Evolutionary conservation across 345 rosid species (phyloP), one percentile per base, ranked within the genome.

Genomic region (Eutrema japonicum): DNA sequence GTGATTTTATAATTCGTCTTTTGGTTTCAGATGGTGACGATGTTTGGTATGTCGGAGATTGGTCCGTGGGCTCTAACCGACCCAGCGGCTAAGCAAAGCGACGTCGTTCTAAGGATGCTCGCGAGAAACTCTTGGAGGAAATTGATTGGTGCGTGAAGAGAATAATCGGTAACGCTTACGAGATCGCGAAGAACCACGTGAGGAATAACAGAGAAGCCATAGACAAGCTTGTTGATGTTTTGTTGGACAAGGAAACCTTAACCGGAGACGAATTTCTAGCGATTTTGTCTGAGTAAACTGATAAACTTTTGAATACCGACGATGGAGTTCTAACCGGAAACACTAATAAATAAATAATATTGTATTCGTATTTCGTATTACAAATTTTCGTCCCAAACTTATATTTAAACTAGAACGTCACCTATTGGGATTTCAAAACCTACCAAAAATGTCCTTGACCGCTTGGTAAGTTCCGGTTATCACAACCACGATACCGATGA

Each of bases 31-130:
- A 91, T 87, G 92, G 97, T 91, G 50, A 91, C 91, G 5, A 87
- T 58, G 82, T 87, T 78, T 70, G 95, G 95, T 22, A 88, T 89
- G 96, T 89, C 93, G 0, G 89, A 86, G 49, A 83, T 87, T 10
- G 96, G 97, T 11, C 96, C 91, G 0, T 85, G 91, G 97, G 58
- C 85, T 2, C 40, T 87, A 73, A 86, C 68, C 0, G 89, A 89
- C 30, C 89, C 91, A 13, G 60, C 86, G 45, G 79, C 37, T 5
- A 85, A 81, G 32, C 82, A 86, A 52, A 76, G 85, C 51, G 89
- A 89, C 43, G 77, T 85, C 0, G 88, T 91, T 11, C 53, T 91
- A 45, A 81, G 91, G 65, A 87, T 87, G 95, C 64, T 89, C 0
- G 86, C 90, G 3, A 87, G 86, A 69, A 87, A 83, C 65, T 77